These are phyloP conservation scores for Amanita molliuscula DNA, from an alignment of 768 basidiomycete species.

Conservation along the genomic window DNA sequence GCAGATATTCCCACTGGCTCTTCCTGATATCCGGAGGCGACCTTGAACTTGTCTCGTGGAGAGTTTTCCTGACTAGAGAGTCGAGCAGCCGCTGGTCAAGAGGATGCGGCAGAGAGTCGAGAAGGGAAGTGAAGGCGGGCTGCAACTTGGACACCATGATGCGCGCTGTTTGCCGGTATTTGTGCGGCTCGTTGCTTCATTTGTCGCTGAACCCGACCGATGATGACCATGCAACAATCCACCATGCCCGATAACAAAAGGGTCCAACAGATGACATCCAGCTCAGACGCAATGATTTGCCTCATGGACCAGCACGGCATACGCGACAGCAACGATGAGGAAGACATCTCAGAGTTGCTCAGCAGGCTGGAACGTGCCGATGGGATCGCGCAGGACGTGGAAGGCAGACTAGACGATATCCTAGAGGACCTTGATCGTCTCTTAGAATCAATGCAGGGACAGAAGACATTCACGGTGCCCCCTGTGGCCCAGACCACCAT, in stretches of 20 bases:
- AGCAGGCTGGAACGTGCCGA: slow-evolving; percentile 46
- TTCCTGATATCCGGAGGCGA: slow-evolving; percentile 50
- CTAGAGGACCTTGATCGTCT: slow-evolving; percentile 48
- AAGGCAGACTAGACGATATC: slow-evolving; percentile 50
- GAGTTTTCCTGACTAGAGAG: slow-evolving; percentile 34
- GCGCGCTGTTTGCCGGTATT: neutral
- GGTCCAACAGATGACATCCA: neutral
- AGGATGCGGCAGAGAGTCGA: slow-evolving; percentile 45
- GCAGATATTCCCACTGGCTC: slow-evolving; percentile 65
- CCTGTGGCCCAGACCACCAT: neutral
- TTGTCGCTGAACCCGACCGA: neutral
- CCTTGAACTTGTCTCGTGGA: slow-evolving; percentile 30
- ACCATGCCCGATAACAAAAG: neutral
- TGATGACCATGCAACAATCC: neutral
- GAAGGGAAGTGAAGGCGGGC: slow-evolving; percentile 37
- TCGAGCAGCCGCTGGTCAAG: slow-evolving; percentile 36
- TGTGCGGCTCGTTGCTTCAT: neutral
- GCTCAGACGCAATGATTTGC: slow-evolving; percentile 7
- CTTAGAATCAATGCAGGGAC: slow-evolving; percentile 31
- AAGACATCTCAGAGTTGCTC: slow-evolving; percentile 30
- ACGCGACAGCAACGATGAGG: neutral
- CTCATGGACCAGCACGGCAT: slow-evolving; percentile 19
- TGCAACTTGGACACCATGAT: slow-evolving; percentile 38
- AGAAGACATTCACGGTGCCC: neutral
- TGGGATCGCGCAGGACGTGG: slow-evolving; percentile 50